A percentile compares a stretch with the other conserved stretches of the same genome.
Evolutionary conservation across 176 grass and related monocot genomes (phyloP).

Genomic region (Aegilops bicornis): DNA sequence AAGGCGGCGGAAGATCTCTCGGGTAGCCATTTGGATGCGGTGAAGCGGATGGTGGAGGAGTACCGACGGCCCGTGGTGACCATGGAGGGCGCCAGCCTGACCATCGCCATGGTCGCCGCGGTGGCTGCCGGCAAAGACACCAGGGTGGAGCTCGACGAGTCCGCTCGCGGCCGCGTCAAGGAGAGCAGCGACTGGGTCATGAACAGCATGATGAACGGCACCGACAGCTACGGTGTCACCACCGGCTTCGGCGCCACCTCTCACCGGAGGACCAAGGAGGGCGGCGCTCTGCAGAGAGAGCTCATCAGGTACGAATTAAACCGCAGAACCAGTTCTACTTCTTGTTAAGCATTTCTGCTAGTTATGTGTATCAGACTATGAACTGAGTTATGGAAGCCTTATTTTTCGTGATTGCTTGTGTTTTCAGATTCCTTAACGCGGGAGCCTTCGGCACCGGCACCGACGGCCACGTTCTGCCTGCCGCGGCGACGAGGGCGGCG

Average conservation of each 20-base stretch:
- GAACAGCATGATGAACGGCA: slow-evolving; percentile 3
- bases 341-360: background rate
- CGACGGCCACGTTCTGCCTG: slow-evolving; percentile 59
- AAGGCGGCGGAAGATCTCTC: slow-evolving; percentile 44
- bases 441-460: slow-evolving; percentile 61
- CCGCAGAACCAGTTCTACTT: background rate
- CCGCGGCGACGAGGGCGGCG: slow-evolving; percentile 46
- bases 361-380: too few relatives aligned
- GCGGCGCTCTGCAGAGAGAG: background rate
- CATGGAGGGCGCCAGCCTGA: slow-evolving; percentile 74
- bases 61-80: slow-evolving; percentile 43
- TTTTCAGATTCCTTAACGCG: slow-evolving; percentile 1
- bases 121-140: slow-evolving; percentile 44
- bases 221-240: slow-evolving; percentile 2
- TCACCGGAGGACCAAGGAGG: background rate
- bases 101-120: slow-evolving; percentile 71
- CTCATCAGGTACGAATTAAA: background rate
- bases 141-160: slow-evolving; percentile 65
- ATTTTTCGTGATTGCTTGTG: background rate
- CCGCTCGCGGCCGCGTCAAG: slow-evolving; percentile 61
- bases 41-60: slow-evolving; percentile 77
- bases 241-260: background rate
- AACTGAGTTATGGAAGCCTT: background rate
- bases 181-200: slow-evolving; percentile 41
- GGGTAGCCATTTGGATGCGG: slow-evolving; percentile 62